Base-by-base conservation (phyloP, 1,284 basidiomycete genomes). In the Inonotus obliquus region DNA sequence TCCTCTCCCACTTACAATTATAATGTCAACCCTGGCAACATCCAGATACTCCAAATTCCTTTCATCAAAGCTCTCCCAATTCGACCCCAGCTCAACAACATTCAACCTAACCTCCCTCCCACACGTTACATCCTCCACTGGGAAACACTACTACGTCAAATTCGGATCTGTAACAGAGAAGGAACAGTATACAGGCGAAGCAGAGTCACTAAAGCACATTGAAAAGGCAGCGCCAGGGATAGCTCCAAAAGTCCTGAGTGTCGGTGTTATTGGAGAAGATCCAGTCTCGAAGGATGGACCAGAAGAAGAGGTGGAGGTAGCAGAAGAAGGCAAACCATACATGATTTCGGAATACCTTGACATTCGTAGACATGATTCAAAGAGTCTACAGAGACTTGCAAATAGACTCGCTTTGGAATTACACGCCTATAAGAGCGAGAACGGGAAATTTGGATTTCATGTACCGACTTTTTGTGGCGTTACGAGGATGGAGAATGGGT, bases 401-500 rank as follows among this genome's bases (percentile, higher is more conserved):
- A 76, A 79, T 70, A 81, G 89, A 64, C 73, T 87, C 60, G 86
- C 87, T 0, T 80, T 74, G 2, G 87, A 89, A 69, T 69, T 91
- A 62, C 90, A 91, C 63, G 69, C 68, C 6, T 77, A 81, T 70
- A 76, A 78, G 68, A 86, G 81, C 65, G 66, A 70, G 14, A 73
- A 81, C 0, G 83, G 83, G 2, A 32, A 32, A 6, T 94, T 85
- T 71, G 92, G 92, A 1, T 94, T 94, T 68, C 72, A 75, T 1
- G 81, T 91, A 6, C 86, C 89, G 0, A 94, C 92, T 7, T 91
- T 86, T 72, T 95, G 92, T 67, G 92, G 92, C 1, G 80, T 78
- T 6, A 94, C 92, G 4, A 81, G 84, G 62, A 80, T 92, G 68
- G 79, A 84, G 61, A 94, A 94, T 67, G 87, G 88, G 7, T 89